Evolutionary conservation across 306 rosid genomes (phyloP).

Genomic region (Quercus gilva): DNA sequence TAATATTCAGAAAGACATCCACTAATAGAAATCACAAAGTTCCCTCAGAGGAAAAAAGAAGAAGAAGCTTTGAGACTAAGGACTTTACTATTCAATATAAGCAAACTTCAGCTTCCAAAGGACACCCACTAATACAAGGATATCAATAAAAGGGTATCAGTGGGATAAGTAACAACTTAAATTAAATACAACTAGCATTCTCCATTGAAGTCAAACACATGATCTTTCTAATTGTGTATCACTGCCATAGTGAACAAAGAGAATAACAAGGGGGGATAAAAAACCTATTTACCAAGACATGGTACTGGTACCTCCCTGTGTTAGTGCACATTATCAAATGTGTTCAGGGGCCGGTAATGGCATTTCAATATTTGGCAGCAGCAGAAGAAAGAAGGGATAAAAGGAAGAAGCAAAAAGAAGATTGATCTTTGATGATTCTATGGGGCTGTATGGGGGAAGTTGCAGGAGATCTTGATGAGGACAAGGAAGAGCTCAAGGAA

Average conservation of each 20-base stretch:
- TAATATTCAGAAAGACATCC: not conserved
- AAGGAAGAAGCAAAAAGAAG: not conserved
- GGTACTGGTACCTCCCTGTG: not conserved
- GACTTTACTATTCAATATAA: not conserved
- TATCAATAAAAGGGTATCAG: not conserved
- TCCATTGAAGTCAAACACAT: not conserved
- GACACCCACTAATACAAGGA: not conserved
- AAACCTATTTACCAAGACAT: not conserved
- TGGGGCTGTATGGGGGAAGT: not conserved
- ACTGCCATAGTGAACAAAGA: not conserved
- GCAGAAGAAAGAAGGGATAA: not conserved
- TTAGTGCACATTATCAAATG: not conserved
- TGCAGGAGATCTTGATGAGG: not conserved
- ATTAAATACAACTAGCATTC: not conserved
- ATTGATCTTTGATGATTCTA: not conserved
- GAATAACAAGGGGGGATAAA: not conserved
- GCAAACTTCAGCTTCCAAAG: not conserved
- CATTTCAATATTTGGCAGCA: not conserved
- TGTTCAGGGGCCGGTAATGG: not conserved
- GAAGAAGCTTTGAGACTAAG: not conserved
- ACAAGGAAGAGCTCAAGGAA: too few relatives aligned
- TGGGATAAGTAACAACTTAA: not conserved
- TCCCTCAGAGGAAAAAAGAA: too few relatives aligned
- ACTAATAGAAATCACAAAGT: not conserved
- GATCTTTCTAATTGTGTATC: not conserved